Percentiles rank a stretch among this genome's conserved stretches.
phyloP scores from a whole-genome alignment of 805 yeast genomes.

The Metschnikowia koreensis region DNA sequence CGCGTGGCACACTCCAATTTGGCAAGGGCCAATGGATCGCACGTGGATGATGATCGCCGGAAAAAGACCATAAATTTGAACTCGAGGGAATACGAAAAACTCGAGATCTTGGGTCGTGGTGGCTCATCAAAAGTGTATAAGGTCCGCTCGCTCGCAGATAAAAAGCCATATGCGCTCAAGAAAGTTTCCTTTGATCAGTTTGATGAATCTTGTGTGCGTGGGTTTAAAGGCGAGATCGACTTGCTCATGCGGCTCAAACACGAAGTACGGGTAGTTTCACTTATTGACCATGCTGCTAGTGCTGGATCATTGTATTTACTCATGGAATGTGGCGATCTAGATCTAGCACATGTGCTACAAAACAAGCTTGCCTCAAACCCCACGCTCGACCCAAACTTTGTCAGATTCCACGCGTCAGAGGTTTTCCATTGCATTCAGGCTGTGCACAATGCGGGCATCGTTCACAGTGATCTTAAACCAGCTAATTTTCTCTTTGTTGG shows the following conservation, averaged over 20 bases:
- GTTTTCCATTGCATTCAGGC: constrained; percentile 78
- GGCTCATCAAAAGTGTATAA: constrained; percentile 91
- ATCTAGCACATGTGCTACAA: constrained; percentile 76
- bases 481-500: constrained; percentile 73
- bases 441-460: constrained; percentile 84
- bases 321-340: constrained; percentile 95
- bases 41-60: constrained; percentile 19
- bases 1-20: background rate
- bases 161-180: constrained; percentile 72
- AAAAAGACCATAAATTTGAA: constrained; percentile 43
- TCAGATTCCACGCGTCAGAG: constrained; percentile 75
- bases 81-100: constrained; percentile 62
- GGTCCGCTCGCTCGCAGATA: constrained; percentile 53
- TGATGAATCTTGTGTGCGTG: constrained; percentile 69
- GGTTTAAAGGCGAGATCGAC: constrained; percentile 89
- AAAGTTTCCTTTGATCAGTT: constrained; percentile 77
- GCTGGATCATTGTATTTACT: constrained; percentile 66
- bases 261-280: constrained; percentile 67
- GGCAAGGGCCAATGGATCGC: background rate
- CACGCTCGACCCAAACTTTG: constrained; percentile 65
- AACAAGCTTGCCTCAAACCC: constrained; percentile 46
- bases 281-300: constrained; percentile 70
- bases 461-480: constrained; percentile 75
- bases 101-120: constrained; percentile 84
- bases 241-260: constrained; percentile 59